Evolutionary conservation across 805 yeast species (phyloP).

Genomic region (Starmera dryadoides): DNA sequence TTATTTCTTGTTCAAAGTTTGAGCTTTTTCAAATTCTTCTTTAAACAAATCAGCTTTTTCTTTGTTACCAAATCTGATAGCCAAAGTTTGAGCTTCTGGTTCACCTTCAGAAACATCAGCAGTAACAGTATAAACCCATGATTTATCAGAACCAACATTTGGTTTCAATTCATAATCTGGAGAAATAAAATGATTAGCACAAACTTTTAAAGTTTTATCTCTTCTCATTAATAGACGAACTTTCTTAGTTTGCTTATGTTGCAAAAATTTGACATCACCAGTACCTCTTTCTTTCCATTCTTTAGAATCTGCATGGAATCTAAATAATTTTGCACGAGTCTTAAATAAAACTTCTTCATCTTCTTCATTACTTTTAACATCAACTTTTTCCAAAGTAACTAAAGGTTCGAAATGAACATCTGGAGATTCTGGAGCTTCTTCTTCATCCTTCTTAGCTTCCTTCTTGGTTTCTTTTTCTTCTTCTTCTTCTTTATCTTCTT

Average conservation of each 20-base stretch:
- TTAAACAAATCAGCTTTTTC: slow-evolving; percentile 95
- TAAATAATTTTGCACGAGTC: slow-evolving; percentile 91
- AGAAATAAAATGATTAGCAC: slow-evolving; percentile 91
- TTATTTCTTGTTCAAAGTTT: slow-evolving; percentile 49
- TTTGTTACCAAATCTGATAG: slow-evolving; percentile 88
- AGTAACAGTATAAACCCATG: slow-evolving; percentile 95
- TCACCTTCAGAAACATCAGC: slow-evolving; percentile 94
- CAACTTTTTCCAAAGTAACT: slow-evolving; percentile 91
- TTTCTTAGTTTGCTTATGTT: slow-evolving; percentile 77
- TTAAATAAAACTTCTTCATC: slow-evolving; percentile 77
- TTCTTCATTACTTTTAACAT: slow-evolving; percentile 93
- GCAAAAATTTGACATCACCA: slow-evolving; percentile 92
- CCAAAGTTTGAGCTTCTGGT: slow-evolving; percentile 93
- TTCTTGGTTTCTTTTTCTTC: slow-evolving; percentile 22
- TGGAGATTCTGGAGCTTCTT: slow-evolving; percentile 31
- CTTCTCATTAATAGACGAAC: slow-evolving; percentile 96
- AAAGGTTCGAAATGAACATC: slow-evolving; percentile 92
- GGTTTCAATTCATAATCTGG: slow-evolving; percentile 81
- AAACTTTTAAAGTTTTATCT: slow-evolving; percentile 95
- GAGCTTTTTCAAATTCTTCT: slow-evolving; percentile 84
- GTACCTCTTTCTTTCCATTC: slow-evolving; percentile 99
- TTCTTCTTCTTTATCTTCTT: slow-evolving; percentile 17
- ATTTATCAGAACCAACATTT: slow-evolving; percentile 94
- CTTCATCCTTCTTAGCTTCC: slow-evolving; percentile 27
- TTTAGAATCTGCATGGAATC: slow-evolving; percentile 72